phyloP scores from a whole-genome alignment of 2,329 filamentous ascomycete species.

The Diaporthe aspalathi region DNA sequence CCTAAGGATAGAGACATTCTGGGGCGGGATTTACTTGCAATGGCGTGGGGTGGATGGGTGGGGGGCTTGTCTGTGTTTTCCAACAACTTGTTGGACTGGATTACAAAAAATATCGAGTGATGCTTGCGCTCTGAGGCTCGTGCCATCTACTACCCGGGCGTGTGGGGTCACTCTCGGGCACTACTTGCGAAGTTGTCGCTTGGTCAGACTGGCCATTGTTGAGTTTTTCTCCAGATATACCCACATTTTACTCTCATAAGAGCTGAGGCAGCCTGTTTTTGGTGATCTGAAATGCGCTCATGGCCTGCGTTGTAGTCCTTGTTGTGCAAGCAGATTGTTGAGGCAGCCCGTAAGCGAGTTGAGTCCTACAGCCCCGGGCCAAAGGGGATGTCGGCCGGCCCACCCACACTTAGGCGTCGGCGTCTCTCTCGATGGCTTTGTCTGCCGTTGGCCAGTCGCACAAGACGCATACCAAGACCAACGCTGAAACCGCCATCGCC shows the following conservation, averaged over 20 bases:
- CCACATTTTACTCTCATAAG: conserved; percentile 4
- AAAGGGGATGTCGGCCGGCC: not conserved
- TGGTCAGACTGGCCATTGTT: not conserved
- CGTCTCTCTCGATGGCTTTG: not conserved
- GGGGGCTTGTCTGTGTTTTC: not conserved
- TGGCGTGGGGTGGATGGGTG: conserved; percentile 12
- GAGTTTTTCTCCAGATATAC: conserved; percentile 14
- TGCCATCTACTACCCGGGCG: not conserved
- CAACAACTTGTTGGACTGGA: not conserved
- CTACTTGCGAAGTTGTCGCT: not conserved
- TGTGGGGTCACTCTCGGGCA: conserved; percentile 3
- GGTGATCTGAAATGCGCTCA: not conserved
- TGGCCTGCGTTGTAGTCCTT: not conserved
- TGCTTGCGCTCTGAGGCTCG: conserved; percentile 6
- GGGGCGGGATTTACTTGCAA: conserved; percentile 17
- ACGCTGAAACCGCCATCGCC: not conserved
- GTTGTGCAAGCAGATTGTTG: not conserved
- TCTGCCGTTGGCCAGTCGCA: not conserved
- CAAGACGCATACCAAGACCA: not conserved
- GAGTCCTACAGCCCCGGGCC: too few species aligned
- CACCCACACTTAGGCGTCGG: not conserved
- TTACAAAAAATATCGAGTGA: conserved; percentile 27
- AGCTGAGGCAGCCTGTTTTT: not conserved
- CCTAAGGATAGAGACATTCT: conserved; percentile 19
- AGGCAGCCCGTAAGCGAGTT: not conserved